Percentiles rank a stretch among this genome's conserved stretches.
These are phyloP conservation scores for Metahyphopichia silvanorum DNA, from an alignment of 805 yeast genomes.

Conservation along the genomic window DNA sequence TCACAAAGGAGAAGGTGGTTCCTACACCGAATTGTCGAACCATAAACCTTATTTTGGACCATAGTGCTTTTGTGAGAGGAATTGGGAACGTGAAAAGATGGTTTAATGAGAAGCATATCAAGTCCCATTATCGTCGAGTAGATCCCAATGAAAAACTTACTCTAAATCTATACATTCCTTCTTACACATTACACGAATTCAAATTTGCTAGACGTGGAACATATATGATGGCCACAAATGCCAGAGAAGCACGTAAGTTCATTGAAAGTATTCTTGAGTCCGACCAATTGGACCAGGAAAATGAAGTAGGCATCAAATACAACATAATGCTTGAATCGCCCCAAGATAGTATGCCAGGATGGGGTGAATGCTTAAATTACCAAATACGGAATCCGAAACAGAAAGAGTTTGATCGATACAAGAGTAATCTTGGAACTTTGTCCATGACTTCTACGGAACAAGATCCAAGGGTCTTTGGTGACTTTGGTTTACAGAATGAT, in stretches of 20 bases:
- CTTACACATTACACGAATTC: slow-evolving; percentile 56
- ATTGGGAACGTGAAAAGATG: slow-evolving; percentile 65
- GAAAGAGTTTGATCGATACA: slow-evolving; percentile 48
- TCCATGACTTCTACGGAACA: neutral
- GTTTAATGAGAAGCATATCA: slow-evolving; percentile 41
- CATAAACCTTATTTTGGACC: slow-evolving; percentile 56
- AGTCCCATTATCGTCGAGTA: slow-evolving; percentile 19
- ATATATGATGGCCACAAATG: slow-evolving; percentile 57
- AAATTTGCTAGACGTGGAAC: slow-evolving; percentile 55
- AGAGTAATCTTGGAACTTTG: slow-evolving; percentile 16
- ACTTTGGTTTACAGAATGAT: slow-evolving; percentile 13
- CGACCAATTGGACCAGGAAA: neutral
- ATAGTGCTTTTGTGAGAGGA: slow-evolving; percentile 66
- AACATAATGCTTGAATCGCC: slow-evolving; percentile 36
- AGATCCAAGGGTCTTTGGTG: neutral
- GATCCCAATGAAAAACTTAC: slow-evolving; percentile 15
- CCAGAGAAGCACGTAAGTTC: slow-evolving; percentile 61
- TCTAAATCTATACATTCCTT: slow-evolving; percentile 47
- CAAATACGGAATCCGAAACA: slow-evolving; percentile 44
- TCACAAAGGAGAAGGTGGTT: too few relatives aligned
- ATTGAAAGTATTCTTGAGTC: slow-evolving; percentile 46
- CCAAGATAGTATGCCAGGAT: slow-evolving; percentile 45
- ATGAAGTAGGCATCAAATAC: slow-evolving; percentile 8
- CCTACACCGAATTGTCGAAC: too few relatives aligned
- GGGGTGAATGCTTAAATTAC: slow-evolving; percentile 47